Conservation (phyloP, 805 yeast genomes). For the Cyberlindnera mycetangii region DNA sequence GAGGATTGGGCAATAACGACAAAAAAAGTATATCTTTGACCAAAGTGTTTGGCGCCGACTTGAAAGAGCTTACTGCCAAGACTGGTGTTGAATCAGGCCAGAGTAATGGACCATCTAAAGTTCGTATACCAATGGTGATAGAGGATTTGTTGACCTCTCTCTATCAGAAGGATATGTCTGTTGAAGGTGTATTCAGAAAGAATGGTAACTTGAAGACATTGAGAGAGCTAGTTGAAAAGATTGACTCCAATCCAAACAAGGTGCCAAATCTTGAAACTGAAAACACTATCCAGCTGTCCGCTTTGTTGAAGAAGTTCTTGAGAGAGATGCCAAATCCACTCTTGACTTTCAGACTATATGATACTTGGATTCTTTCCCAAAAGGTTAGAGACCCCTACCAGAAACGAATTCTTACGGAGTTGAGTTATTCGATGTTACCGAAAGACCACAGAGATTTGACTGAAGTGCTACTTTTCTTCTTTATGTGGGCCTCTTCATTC, state of each 20-base stretch:
- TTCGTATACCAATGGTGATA: conserved; percentile 78
- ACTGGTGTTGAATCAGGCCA: conserved; percentile 81
- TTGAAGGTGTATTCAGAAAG: conserved; percentile 93
- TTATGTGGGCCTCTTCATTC: conserved; percentile 95
- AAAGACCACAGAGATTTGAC: conserved; percentile 76
- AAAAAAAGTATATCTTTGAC: conserved; percentile 17
- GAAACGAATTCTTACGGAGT: conserved; percentile 53
- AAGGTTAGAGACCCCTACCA: conserved; percentile 43
- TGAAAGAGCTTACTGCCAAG: conserved; percentile 61
- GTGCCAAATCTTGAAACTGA: conserved; percentile 72
- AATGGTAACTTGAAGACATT: conserved; percentile 90
- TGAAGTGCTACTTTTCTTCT: conserved; percentile 81
- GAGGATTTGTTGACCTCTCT: conserved; percentile 84
- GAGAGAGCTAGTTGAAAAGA: conserved; percentile 65
- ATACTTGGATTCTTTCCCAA: conserved; percentile 73
- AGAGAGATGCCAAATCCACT: conserved; percentile 93
- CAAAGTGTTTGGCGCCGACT: conserved; percentile 75
- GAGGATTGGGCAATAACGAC: conserved; percentile 27
- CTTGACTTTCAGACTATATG: conserved; percentile 70
- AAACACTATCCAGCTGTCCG: conserved; percentile 89
- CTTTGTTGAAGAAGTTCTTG: conserved; percentile 83
- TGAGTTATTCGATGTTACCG: conserved; percentile 77
- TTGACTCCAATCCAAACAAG: conserved; percentile 69
- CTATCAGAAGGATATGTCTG: conserved; percentile 89
- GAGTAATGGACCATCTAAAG: conserved; percentile 78